These are phyloP conservation scores for Eimeria tenella DNA, from an alignment of 169 alveolate species.

Conservation along the genomic window DNA sequence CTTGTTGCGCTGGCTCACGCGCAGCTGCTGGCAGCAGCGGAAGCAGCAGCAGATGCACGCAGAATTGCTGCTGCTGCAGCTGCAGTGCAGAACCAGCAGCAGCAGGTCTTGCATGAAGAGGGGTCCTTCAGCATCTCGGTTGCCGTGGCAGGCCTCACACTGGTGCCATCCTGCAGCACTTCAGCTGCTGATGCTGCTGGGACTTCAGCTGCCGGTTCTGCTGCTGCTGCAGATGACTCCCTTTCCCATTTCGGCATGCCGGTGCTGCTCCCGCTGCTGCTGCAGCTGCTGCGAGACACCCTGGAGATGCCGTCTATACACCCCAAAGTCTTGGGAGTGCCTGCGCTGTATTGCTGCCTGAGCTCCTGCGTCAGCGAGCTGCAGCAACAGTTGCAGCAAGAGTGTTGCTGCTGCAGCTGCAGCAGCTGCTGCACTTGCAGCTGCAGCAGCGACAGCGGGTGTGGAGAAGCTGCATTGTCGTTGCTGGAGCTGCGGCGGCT, in stretches of 20 bases:
- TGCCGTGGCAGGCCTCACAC: background rate
- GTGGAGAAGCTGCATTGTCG: constrained; percentile 20
- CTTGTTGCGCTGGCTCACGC: background rate
- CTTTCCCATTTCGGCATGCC: background rate
- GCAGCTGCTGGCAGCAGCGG: constrained; percentile 49
- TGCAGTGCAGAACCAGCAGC: constrained; percentile 37
- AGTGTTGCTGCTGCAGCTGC: constrained; percentile 55
- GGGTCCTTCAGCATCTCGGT: background rate
- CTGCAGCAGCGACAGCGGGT: constrained; percentile 31
- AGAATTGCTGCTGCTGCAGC: constrained; percentile 56
- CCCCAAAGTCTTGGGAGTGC: background rate
- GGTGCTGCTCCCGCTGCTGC: constrained; percentile 63
- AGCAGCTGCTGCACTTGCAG: constrained; percentile 27
- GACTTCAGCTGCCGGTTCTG: constrained; percentile 28
- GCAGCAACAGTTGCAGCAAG: constrained; percentile 53
- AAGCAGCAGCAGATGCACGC: constrained; percentile 45
- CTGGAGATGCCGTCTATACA: constrained; percentile 54
- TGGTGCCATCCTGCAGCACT: background rate
- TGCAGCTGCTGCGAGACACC: constrained; percentile 47
- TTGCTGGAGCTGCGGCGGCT: constrained; percentile 65
- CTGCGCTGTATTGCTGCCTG: constrained; percentile 45
- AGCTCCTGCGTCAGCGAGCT: constrained; percentile 30
- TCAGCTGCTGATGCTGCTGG: constrained; percentile 5
- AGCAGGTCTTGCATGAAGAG: constrained; percentile 11
- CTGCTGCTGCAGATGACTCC: constrained; percentile 9